A percentile compares a stretch with the other conserved stretches of the same genome.
phyloP scores from a whole-genome alignment of 257 asterid species.

The Solanum lycopersicoides region DNA sequence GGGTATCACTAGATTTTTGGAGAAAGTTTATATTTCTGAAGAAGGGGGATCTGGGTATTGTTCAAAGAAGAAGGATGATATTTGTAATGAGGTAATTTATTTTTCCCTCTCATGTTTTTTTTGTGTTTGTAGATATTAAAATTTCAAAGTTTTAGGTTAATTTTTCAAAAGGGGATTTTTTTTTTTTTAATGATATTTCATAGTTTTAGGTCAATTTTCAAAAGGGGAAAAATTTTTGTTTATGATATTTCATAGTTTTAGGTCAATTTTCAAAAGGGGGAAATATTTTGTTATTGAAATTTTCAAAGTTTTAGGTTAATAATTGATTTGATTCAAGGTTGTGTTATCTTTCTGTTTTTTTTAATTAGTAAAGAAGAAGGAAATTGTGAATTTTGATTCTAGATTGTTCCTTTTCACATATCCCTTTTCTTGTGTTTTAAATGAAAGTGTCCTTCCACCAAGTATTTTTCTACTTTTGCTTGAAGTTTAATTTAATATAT shows the following conservation, averaged over 20 bases:
- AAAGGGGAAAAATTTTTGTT: no score
- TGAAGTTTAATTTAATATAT: not conserved
- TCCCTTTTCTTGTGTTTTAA: not conserved
- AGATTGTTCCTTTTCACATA: not conserved
- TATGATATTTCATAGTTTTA: no score
- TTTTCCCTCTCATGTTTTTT: not conserved
- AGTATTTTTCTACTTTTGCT: not conserved
- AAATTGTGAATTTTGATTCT: not conserved
- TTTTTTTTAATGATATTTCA: not conserved
- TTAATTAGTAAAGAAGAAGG: not conserved
- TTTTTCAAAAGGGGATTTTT: not conserved
- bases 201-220: no score
- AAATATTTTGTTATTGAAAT: no score
- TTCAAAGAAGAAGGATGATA: conserved; percentile 72
- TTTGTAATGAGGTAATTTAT: conserved; percentile 34
- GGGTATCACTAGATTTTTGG: conserved; percentile 52
- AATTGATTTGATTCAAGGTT: not conserved
- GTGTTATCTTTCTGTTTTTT: not conserved
- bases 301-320: no score
- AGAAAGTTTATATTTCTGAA: conserved; percentile 43
- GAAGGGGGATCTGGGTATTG: conserved; percentile 82
- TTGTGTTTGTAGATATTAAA: not conserved
- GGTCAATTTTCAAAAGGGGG: no score
- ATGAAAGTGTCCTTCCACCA: not conserved
- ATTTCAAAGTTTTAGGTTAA: not conserved